Evolutionary conservation across 2,329 filamentous ascomycete species (phyloP).

Genomic region (Incumbomyces delicatus): DNA sequence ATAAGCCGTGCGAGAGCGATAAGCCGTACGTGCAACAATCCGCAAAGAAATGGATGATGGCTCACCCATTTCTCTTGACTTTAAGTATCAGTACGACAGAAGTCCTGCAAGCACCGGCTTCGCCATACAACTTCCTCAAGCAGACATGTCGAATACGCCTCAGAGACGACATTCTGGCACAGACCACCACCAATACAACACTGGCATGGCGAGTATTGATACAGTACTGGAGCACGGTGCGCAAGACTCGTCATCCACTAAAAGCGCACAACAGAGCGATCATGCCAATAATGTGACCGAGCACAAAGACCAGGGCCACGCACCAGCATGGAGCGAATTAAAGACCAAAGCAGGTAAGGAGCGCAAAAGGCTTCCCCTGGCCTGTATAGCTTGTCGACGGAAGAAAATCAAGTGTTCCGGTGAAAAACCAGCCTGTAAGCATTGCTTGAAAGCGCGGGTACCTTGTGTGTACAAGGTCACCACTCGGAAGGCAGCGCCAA

Average conservation of each 20-base stretch:
- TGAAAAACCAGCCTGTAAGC: constrained; percentile 95
- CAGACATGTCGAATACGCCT: neutral
- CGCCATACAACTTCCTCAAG: neutral
- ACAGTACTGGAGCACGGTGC: neutral
- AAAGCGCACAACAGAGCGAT: neutral
- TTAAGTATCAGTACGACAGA: neutral
- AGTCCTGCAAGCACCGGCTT: neutral
- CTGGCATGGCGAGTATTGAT: constrained; percentile 3
- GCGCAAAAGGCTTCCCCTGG: constrained; percentile 79
- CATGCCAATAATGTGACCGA: neutral
- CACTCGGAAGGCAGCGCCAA: constrained; percentile 80
- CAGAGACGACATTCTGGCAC: neutral
- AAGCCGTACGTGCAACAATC: no score
- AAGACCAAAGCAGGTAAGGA: constrained; percentile 94
- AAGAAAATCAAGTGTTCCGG: constrained; percentile 98
- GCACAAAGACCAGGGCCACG: constrained; percentile 31
- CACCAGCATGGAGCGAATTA: constrained; percentile 67
- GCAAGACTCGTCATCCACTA: no score
- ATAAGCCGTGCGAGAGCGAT: no score
- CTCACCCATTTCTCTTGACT: constrained; percentile 3
- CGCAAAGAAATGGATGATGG: constrained; percentile 3
- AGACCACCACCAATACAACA: constrained; percentile 2
- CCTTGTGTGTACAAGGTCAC: constrained; percentile 98
- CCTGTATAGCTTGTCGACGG: constrained; percentile 87
- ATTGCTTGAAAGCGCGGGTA: constrained; percentile 82